Evolutionary conservation across 257 asterid genomes (phyloP).

Genomic region (Nyctanthes arbortristis): DNA sequence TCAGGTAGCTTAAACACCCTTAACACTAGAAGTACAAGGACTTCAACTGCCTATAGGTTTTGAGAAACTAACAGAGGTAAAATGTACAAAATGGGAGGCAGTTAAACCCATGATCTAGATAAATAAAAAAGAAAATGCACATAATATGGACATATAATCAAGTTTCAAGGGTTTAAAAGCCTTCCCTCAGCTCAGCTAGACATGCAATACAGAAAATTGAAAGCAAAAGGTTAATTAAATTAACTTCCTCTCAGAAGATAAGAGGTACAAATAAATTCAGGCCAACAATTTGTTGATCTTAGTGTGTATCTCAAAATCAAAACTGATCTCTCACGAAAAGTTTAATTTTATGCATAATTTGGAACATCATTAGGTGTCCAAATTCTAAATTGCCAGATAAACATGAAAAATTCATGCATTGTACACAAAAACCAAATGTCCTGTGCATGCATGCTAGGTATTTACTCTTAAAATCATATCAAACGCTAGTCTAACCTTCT

Average conservation of each 20-base stretch:
- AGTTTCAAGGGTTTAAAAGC: background rate
- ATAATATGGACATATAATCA: background rate
- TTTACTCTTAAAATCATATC: conserved; percentile 4
- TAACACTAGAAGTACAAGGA: background rate
- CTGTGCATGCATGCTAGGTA: background rate
- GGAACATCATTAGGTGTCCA: background rate
- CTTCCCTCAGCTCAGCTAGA: background rate
- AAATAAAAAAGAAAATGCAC: background rate
- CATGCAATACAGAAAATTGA: background rate
- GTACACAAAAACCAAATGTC: background rate
- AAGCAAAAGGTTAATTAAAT: conserved; percentile 11
- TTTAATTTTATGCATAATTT: background rate
- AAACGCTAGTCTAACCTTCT: conserved; percentile 45
- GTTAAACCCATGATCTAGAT: background rate
- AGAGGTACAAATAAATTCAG: background rate
- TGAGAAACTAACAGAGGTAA: background rate
- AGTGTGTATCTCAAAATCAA: conserved; percentile 1
- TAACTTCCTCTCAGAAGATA: background rate
- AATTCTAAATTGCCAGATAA: background rate
- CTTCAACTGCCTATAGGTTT: background rate
- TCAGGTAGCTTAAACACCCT: background rate
- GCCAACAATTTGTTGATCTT: background rate
- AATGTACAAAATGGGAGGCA: background rate
- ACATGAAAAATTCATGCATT: background rate
- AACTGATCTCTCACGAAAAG: background rate